Percentiles rank a stretch among this genome's conserved stretches.
Conservation (phyloP, 805 yeast genomes). For the Cyberlindnera lachancei region DNA sequence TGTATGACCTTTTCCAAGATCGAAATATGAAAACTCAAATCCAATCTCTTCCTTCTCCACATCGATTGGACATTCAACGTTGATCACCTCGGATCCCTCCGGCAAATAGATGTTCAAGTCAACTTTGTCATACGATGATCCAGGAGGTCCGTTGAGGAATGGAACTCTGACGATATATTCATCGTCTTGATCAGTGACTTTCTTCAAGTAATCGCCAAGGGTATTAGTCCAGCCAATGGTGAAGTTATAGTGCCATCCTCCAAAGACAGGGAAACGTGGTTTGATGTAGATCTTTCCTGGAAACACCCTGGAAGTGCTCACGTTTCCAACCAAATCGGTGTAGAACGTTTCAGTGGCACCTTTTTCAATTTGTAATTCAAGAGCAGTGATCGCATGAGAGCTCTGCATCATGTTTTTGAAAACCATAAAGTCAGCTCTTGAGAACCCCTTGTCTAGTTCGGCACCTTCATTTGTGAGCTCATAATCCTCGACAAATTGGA, state of each 20-base stretch:
- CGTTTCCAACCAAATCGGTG: conserved; percentile 89
- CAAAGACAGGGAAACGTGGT: conserved; percentile 93
- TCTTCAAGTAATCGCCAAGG: conserved; percentile 44
- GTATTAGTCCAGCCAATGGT: conserved; percentile 88
- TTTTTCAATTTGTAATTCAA: conserved; percentile 49
- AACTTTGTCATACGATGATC: conserved; percentile 59
- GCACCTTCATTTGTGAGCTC: conserved; percentile 77
- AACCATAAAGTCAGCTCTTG: conserved; percentile 71
- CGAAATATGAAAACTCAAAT: conserved; percentile 55
- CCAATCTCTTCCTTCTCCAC: conserved; percentile 23
- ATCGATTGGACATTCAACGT: conserved; percentile 49
- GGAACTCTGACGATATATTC: conserved; percentile 61
- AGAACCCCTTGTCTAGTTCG: conserved; percentile 58
- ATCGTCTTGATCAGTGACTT: conserved; percentile 26
- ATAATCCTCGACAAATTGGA: conserved; percentile 79
- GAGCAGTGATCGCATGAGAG: conserved; percentile 51
- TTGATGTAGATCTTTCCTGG: conserved; percentile 42
- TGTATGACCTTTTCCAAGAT: conserved; percentile 69
- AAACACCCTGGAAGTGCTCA: conserved; percentile 57
- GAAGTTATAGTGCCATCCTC: conserved; percentile 94
- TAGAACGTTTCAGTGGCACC: conserved; percentile 62
- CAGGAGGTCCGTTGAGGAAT: conserved; percentile 61
- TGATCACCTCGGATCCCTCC: conserved; percentile 65
- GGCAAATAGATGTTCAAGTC: conserved; percentile 67
- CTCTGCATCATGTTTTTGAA: conserved; percentile 41